These are phyloP conservation scores for Cerrena zonata DNA, from an alignment of 1,284 basidiomycete genomes.

Conservation along the genomic window DNA sequence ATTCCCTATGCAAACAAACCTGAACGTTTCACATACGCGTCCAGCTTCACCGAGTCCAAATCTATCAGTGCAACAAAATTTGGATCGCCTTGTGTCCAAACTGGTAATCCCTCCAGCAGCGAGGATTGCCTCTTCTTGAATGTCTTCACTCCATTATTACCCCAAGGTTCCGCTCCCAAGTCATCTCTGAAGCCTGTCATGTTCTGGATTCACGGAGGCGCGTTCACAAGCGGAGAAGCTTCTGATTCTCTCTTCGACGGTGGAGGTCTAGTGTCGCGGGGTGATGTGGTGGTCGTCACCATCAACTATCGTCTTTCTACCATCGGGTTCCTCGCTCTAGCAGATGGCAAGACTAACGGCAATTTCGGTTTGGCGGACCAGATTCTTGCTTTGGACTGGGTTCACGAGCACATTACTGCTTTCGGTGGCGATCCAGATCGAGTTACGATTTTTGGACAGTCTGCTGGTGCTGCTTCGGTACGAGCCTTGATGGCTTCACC, in stretches of 20 bases:
- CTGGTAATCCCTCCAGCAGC: slow-evolving; percentile 20
- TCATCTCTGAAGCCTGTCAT: slow-evolving; percentile 35
- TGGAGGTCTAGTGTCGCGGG: slow-evolving; percentile 35
- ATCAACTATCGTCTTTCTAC: slow-evolving; percentile 43
- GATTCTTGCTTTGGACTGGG: slow-evolving; percentile 32
- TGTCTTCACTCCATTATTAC: slow-evolving; percentile 38
- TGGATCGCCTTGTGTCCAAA: slow-evolving; percentile 27
- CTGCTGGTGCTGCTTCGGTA: slow-evolving; percentile 34
- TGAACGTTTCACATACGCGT: slow-evolving; percentile 29
- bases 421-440: slow-evolving; percentile 34
- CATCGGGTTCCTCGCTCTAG: slow-evolving; percentile 37
- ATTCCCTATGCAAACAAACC: slow-evolving; percentile 32
- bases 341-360: slow-evolving; percentile 33
- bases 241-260: slow-evolving; percentile 24
- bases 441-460: slow-evolving; percentile 37
- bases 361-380: slow-evolving; percentile 40
- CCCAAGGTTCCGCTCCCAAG: slow-evolving; percentile 14
- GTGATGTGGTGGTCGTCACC: slow-evolving; percentile 42
- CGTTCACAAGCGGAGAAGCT: slow-evolving; percentile 36
- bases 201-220: slow-evolving; percentile 44
- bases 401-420: slow-evolving; percentile 29
- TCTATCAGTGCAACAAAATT: slow-evolving; percentile 28
- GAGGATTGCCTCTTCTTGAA: slow-evolving; percentile 42
- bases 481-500: slow-evolving; percentile 39
- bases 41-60: slow-evolving; percentile 22